Percentiles rank a stretch among this genome's conserved stretches.
These are phyloP conservation scores for Fusarium dimerum DNA, from an alignment of 2,329 filamentous ascomycete species.

Conservation along the genomic window DNA sequence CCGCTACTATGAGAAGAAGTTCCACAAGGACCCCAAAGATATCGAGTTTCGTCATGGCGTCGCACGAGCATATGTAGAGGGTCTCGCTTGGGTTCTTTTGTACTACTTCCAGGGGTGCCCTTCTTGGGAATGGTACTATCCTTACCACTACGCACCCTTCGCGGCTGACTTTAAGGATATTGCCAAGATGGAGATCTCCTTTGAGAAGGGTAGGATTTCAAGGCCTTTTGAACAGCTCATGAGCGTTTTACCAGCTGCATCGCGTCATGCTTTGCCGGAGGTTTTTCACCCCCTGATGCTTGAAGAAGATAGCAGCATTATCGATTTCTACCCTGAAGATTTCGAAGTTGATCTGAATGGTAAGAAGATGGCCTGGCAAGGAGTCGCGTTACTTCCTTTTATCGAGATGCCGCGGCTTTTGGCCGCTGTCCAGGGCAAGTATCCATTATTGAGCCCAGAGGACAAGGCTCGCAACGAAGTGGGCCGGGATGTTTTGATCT, in stretches of 20 bases:
- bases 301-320: constrained; percentile 82
- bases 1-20: constrained; percentile 97
- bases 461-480: constrained; percentile 77
- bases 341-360: constrained; percentile 94
- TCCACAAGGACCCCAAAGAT: constrained; percentile 79
- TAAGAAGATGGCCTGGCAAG: constrained; percentile 98
- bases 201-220: constrained; percentile 83
- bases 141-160: constrained; percentile 97
- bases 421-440: constrained; percentile 78
- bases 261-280: constrained; percentile 84
- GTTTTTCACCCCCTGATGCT: constrained; percentile 92
- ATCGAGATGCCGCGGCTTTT: constrained; percentile 90
- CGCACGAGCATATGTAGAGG: constrained; percentile 88
- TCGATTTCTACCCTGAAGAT: constrained; percentile 96
- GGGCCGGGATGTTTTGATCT: constrained; percentile 78
- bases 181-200: constrained; percentile 74
- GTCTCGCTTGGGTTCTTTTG: constrained; percentile 88
- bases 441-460: constrained; percentile 74
- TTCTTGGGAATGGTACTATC: constrained; percentile 99
- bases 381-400: constrained; percentile 89
- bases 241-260: constrained; percentile 93
- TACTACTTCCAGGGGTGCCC: constrained; percentile 99
- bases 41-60: constrained; percentile 86
- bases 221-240: constrained; percentile 96
- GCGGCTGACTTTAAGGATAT: constrained; percentile 91